Evolutionary conservation across 306 rosid species (phyloP).

Genomic region (Prosopis cineraria): DNA sequence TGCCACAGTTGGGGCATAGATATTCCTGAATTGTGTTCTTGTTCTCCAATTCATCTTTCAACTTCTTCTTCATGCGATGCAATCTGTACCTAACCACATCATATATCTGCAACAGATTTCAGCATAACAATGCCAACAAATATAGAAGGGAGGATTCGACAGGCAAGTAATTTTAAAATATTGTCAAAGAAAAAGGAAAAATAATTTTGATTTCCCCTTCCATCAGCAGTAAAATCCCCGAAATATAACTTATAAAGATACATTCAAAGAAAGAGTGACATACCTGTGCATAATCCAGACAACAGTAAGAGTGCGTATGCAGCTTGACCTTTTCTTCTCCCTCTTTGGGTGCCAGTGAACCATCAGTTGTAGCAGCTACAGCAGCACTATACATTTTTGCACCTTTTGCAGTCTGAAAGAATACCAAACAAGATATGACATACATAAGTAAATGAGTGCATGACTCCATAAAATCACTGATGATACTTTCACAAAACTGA

Average conservation of each 20-base stretch:
- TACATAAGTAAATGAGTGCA: conserved; percentile 1
- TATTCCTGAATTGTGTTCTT: conserved; percentile 92
- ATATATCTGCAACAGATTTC: conserved; percentile 62
- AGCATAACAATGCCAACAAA: conserved; percentile 34
- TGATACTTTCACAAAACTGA: background rate
- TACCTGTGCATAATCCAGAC: conserved; percentile 87
- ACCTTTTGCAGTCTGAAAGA: conserved; percentile 92
- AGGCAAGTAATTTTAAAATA: background rate
- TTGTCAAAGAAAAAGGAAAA: background rate
- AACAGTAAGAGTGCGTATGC: conserved; percentile 90
- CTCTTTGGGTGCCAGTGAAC: conserved; percentile 60
- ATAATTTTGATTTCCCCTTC: conserved; percentile 32
- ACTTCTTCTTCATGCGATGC: conserved; percentile 92
- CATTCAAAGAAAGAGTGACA: conserved; percentile 28
- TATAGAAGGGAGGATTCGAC: conserved; percentile 21
- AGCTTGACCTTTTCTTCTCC: conserved; percentile 97
- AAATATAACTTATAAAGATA: conserved; percentile 28
- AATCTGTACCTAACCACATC: conserved; percentile 95
- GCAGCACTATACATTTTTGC: conserved; percentile 93
- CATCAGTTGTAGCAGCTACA: conserved; percentile 85
- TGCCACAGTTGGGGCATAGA: conserved; percentile 81
- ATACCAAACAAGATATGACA: conserved; percentile 15
- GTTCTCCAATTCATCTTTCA: conserved; percentile 98
- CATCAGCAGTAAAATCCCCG: conserved; percentile 7
- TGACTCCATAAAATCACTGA: background rate